Base-by-base conservation (phyloP, 148 eudicot species). In the Fagopyrum esculentum region DNA sequence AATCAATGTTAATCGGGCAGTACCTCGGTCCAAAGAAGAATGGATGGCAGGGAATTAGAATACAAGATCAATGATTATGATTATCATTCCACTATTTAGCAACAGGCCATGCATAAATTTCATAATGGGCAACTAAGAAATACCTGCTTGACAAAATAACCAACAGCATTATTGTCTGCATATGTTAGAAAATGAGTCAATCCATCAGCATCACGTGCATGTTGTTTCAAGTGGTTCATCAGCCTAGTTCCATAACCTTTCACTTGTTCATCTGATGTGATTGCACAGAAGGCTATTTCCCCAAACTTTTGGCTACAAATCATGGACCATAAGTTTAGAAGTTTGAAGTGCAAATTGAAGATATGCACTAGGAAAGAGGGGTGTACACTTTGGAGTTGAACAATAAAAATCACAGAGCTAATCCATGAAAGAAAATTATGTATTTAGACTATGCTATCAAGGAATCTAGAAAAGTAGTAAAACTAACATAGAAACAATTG, bases 101-200 rank as follows among this genome's bases (percentile, higher is more conserved):
- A 66, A 12, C 43, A 35, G 71, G 17, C 71, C 6, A 40, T 35
- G 46, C 47, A 15, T 35, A 66, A 66, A 66, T 17, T 30, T 66
- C 71, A 35, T 35, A 35, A 35, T 35, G 40, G 40, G 40, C 40
- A 66, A 35, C 3, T 22, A 44, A 15, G 46, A 50, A 55, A 30
- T 45, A 95, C 99, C 97, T 95, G 99, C 78, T 95, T 95, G 81
- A 83, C 87, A 78, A 95, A 95, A 80, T 95, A 95, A 76, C 99
- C 99, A 81, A 95, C 99, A 77, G 99, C 99, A 80, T 95, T 95
- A 71, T 95, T 95, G 88, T 95, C 99, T 47, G 99, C 99, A 83
- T 92, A 95, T 35, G 99, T 95, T 68, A 95, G 86, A 83, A 95
- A 95, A 87, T 95, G 99, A 59, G 97, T 92, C 77, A 95, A 79